Percentiles rank a stretch among this genome's conserved stretches.
Evolutionary conservation across 192 early-diverging fungal genomes (phyloP).

Genomic region (Linnemannia elongata): DNA sequence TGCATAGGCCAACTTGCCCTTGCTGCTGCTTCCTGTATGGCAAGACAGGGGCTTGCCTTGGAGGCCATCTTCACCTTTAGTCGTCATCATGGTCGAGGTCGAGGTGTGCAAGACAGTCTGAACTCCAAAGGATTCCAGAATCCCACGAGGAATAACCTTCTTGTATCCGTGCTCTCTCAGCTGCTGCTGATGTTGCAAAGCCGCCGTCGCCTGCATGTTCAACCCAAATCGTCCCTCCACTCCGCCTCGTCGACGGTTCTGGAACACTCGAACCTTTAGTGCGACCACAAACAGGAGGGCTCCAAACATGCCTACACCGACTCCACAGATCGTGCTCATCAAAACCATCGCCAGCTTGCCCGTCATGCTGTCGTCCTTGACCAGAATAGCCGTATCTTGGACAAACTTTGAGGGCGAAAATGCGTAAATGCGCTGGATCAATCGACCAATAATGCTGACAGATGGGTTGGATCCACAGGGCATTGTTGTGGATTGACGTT

Average conservation of each 20-base stretch:
- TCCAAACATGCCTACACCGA: conserved; percentile 48
- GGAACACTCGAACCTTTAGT: conserved; percentile 38
- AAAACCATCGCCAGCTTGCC: conserved; percentile 36
- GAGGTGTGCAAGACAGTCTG: conserved; percentile 23
- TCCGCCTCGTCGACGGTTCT: not conserved
- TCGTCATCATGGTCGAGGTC: conserved; percentile 9
- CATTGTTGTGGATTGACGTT: not conserved
- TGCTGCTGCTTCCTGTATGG: not conserved
- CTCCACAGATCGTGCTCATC: conserved; percentile 43
- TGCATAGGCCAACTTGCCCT: conserved; percentile 3
- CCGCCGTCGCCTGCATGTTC: not conserved
- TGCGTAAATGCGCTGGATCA: conserved; percentile 19
- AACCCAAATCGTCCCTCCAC: not conserved
- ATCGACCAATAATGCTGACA: not conserved
- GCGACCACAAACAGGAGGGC: conserved; percentile 43
- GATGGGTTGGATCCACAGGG: not conserved
- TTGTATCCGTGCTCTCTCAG: conserved; percentile 18
- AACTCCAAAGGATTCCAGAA: conserved; percentile 22
- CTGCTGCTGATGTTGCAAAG: conserved; percentile 23
- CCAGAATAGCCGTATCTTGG: conserved; percentile 3
- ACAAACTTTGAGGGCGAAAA: conserved; percentile 32
- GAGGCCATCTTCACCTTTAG: not conserved
- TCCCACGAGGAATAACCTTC: conserved; percentile 12
- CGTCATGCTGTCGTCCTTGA: conserved; percentile 15
- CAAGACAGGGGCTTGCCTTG: not conserved